These are phyloP conservation scores for Wickerhamomyces strasburgensis DNA, from an alignment of 805 yeast genomes.

Conservation along the genomic window DNA sequence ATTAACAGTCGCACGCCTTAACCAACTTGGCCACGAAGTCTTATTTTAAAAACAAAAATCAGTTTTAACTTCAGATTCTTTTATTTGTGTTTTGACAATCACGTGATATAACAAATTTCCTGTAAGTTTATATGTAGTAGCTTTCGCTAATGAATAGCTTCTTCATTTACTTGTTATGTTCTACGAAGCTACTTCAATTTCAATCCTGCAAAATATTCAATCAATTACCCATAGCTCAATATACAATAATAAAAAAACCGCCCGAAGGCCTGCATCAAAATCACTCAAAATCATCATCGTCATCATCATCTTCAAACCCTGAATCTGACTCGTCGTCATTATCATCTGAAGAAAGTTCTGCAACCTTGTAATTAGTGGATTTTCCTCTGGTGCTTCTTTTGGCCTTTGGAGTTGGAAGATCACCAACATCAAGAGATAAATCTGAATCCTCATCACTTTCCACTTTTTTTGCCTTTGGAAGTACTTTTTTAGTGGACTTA, in stretches of 20 bases:
- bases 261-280: neutral
- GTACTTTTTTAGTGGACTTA: conserved; percentile 3
- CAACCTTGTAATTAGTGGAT: conserved; percentile 10
- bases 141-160: too few species aligned
- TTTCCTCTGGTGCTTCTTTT: conserved; percentile 19
- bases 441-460: conserved; percentile 15
- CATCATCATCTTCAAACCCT: conserved; percentile 10
- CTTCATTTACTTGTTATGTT: too few species aligned
- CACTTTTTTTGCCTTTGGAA: conserved; percentile 4
- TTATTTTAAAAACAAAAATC: neutral
- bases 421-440: conserved; percentile 8
- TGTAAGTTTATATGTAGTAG: too few species aligned
- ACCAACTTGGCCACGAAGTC: conserved; percentile 23
- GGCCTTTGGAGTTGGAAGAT: conserved; percentile 9
- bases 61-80: neutral
- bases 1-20: conserved; percentile 44
- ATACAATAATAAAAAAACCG: too few species aligned
- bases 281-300: conserved; percentile 15
- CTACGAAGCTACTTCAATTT: too few species aligned
- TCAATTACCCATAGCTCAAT: too few species aligned
- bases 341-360: conserved; percentile 8
- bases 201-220: too few species aligned
- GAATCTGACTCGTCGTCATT: conserved; percentile 10
- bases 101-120: neutral
- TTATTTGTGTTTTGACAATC: too few species aligned